These are phyloP conservation scores for Wickerhamiella kazuoi DNA, from an alignment of 805 yeast genomes.

Conservation along the genomic window DNA sequence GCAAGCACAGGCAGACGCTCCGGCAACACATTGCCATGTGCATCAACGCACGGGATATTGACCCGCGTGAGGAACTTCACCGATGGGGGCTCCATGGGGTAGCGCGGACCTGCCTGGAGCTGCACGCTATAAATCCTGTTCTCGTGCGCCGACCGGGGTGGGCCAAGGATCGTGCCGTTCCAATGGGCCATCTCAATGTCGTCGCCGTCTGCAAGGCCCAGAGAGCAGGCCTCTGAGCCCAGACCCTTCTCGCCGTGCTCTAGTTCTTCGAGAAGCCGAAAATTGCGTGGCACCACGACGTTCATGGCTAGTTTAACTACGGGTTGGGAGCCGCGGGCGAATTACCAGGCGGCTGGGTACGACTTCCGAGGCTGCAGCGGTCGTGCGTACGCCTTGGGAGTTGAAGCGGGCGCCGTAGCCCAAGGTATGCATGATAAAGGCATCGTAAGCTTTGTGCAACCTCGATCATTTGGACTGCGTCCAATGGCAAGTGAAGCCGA, in stretches of 20 bases:
- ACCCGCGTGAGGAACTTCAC: constrained; percentile 69
- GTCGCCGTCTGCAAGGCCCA: constrained; percentile 77
- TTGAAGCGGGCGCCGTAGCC: too few relatives aligned
- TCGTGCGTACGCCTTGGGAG: too few relatives aligned
- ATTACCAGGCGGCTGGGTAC: too few relatives aligned
- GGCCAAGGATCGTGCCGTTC: constrained; percentile 97
- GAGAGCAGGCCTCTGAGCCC: constrained; percentile 93
- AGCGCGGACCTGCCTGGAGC: constrained; percentile 63
- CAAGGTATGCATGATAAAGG: too few relatives aligned
- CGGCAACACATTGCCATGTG: constrained; percentile 34
- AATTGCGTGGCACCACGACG: constrained; percentile 59
- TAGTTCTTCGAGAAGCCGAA: constrained; percentile 83
- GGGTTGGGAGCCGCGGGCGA: too few relatives aligned
- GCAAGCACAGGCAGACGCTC: constrained; percentile 47
- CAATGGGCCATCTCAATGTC: constrained; percentile 88
- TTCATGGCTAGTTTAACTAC: constrained; percentile 52
- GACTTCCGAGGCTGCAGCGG: too few relatives aligned
- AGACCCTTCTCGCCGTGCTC: constrained; percentile 97
- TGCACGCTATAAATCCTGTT: constrained; percentile 78
- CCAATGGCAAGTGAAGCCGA: too few relatives aligned
- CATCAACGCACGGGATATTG: constrained; percentile 83
- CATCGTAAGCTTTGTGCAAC: too few relatives aligned
- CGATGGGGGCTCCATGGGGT: constrained; percentile 79
- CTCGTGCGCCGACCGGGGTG: constrained; percentile 82
- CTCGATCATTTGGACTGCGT: too few relatives aligned